Evolutionary conservation across 768 basidiomycete genomes (phyloP).

Genomic region (Xerocomellus chrysenteron): DNA sequence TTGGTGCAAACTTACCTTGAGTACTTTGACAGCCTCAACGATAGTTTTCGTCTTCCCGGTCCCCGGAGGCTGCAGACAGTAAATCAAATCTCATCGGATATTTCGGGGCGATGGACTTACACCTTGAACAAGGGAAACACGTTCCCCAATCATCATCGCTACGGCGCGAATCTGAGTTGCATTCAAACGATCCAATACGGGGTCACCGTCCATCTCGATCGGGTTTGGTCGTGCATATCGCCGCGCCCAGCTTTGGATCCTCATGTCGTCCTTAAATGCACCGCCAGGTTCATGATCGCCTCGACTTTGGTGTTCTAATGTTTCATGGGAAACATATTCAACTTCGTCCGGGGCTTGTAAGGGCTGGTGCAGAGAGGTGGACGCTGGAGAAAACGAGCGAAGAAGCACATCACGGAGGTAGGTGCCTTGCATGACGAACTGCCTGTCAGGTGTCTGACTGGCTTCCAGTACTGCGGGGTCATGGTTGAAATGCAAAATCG

Average conservation of each 20-base stretch:
- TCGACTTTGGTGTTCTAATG: conserved; percentile 37
- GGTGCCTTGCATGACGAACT: conserved; percentile 68
- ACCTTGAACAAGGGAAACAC: conserved; percentile 82
- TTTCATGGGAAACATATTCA: conserved; percentile 37
- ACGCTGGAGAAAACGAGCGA: conserved; percentile 45
- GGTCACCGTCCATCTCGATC: conserved; percentile 75
- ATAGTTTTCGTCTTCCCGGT: conserved; percentile 94
- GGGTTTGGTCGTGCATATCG: conserved; percentile 63
- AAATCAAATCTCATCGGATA: background rate
- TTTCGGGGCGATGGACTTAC: conserved; percentile 41
- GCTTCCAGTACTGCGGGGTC: conserved; percentile 49
- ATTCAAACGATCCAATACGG: conserved; percentile 63
- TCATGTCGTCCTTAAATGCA: conserved; percentile 67
- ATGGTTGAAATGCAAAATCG: conserved; percentile 55
- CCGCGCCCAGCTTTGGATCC: conserved; percentile 79
- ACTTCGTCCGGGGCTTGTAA: conserved; percentile 42
- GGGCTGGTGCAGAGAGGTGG: conserved; percentile 24
- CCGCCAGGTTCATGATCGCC: conserved; percentile 35
- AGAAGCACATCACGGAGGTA: conserved; percentile 70
- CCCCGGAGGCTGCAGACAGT: conserved; percentile 67
- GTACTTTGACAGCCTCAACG: conserved; percentile 75
- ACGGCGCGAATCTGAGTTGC: conserved; percentile 76
- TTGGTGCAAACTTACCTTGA: conserved; percentile 52
- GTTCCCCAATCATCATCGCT: conserved; percentile 81
- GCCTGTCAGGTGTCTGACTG: conserved; percentile 33